phyloP scores from a whole-genome alignment of 1,284 basidiomycete species.

The Gymnopus androsaceus region DNA sequence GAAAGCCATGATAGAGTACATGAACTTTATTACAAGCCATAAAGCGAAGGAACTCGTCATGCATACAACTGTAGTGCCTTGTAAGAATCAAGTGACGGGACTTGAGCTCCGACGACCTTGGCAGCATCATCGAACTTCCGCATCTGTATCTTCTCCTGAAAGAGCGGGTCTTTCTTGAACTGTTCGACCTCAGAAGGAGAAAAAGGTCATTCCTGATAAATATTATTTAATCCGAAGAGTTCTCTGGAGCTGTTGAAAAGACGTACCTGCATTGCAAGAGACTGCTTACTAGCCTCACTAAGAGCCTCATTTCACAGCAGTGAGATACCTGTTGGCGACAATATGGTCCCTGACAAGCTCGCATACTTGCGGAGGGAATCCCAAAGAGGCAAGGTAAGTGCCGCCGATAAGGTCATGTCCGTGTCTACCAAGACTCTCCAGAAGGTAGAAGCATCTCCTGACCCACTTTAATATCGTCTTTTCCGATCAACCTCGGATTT shows the following conservation, averaged over 20 bases:
- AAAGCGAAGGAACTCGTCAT: too few species aligned
- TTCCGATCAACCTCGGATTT: not conserved
- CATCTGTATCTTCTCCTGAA: conserved; percentile 14
- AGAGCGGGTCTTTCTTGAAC: conserved; percentile 13
- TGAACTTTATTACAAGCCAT: too few species aligned
- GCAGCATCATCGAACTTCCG: conserved; percentile 17
- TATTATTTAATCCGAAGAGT: too few species aligned
- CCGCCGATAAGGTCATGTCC: conserved; percentile 13
- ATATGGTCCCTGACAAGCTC: conserved; percentile 15
- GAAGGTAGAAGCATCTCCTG: conserved; percentile 10
- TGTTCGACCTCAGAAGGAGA: not conserved
- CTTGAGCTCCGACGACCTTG: conserved; percentile 9
- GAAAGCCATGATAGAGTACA: too few species aligned
- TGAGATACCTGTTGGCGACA: conserved; percentile 16
- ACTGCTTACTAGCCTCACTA: conserved; percentile 14
- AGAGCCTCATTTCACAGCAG: conserved; percentile 9
- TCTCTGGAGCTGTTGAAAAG: too few species aligned
- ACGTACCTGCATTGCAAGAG: conserved; percentile 10
- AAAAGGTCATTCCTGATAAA: conserved; percentile 17
- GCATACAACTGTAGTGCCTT: not conserved
- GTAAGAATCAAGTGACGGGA: conserved; percentile 9
- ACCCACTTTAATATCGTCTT: too few species aligned
- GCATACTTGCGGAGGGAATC: conserved; percentile 8
- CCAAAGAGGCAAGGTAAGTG: conserved; percentile 7
- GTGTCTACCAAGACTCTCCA: conserved; percentile 8